Evolutionary conservation across 1,284 basidiomycete species (phyloP).

Genomic region (Spongiforma sp.): DNA sequence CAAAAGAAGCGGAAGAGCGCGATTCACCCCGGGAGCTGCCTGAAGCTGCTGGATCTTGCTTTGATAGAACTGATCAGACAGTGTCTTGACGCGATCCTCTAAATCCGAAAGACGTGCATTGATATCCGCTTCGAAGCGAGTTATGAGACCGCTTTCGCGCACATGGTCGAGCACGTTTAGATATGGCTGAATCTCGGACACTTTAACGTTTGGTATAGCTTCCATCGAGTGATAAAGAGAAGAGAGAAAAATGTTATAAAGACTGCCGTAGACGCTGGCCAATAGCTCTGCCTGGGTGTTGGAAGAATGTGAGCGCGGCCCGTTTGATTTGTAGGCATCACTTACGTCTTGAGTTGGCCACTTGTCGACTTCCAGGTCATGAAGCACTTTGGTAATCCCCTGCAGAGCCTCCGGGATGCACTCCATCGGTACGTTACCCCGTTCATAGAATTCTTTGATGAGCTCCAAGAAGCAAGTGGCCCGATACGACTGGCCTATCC

Average conservation of each 20-base stretch:
- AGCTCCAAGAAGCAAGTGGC: slow-evolving; percentile 86
- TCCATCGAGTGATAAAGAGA: slow-evolving; percentile 88
- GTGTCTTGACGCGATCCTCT: slow-evolving; percentile 68
- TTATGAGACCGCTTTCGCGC: slow-evolving; percentile 68
- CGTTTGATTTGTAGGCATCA: slow-evolving; percentile 19
- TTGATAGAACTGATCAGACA: slow-evolving; percentile 74
- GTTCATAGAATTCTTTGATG: slow-evolving; percentile 87
- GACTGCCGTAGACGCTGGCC: slow-evolving; percentile 63
- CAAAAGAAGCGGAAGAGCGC: slow-evolving; percentile 78
- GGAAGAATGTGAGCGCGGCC: slow-evolving; percentile 15
- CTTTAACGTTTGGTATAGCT: slow-evolving; percentile 71
- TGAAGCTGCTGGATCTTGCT: slow-evolving; percentile 73
- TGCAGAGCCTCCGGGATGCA: slow-evolving; percentile 92
- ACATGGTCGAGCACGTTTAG: slow-evolving; percentile 76
- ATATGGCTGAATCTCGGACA: slow-evolving; percentile 67
- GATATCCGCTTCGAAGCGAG: slow-evolving; percentile 71
- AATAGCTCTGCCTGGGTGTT: slow-evolving; percentile 65
- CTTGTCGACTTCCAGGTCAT: slow-evolving; percentile 71
- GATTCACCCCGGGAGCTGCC: slow-evolving; percentile 72
- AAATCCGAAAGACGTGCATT: slow-evolving; percentile 70
- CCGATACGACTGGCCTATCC: slow-evolving; percentile 82
- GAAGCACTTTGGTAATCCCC: slow-evolving; percentile 71
- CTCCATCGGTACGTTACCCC: slow-evolving; percentile 91
- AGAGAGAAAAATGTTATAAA: slow-evolving; percentile 91
- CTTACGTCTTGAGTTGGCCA: slow-evolving; percentile 88